A percentile compares a stretch with the other conserved stretches of the same genome.
phyloP scores from a whole-genome alignment of 805 yeast genomes.

The Ogataea corticis region DNA sequence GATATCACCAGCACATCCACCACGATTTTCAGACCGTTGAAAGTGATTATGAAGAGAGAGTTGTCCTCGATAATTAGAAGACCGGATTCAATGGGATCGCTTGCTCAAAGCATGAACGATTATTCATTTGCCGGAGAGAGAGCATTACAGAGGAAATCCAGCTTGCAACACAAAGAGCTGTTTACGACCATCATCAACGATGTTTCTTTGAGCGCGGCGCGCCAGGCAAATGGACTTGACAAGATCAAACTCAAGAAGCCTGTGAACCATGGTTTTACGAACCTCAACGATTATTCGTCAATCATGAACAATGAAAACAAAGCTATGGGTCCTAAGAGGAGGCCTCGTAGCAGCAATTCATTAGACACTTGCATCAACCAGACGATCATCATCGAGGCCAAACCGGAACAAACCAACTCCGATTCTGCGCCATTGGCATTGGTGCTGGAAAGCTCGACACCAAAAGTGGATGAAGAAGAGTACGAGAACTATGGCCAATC shows the following conservation, averaged over 20 bases:
- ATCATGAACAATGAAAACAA: constrained; percentile 20
- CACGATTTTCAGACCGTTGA: constrained; percentile 15
- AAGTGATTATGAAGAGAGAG: constrained; percentile 12
- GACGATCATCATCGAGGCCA: constrained; percentile 21
- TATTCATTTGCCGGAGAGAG: neutral
- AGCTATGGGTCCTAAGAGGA: constrained; percentile 7
- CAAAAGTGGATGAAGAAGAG: constrained; percentile 1
- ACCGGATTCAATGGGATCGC: constrained; percentile 6
- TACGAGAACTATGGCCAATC: constrained; percentile 9
- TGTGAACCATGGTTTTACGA: constrained; percentile 21
- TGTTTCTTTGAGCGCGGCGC: constrained; percentile 40
- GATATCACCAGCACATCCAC: constrained; percentile 17
- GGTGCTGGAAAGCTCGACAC: constrained; percentile 18
- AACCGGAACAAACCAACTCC: constrained; percentile 12
- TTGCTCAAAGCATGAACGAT: constrained; percentile 2
- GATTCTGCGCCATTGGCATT: constrained; percentile 18
- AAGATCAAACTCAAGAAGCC: constrained; percentile 8
- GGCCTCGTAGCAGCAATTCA: constrained; percentile 9
- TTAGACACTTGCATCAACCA: constrained; percentile 17
- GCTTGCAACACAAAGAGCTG: constrained; percentile 11
- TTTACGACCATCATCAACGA: constrained; percentile 38
- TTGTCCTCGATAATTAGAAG: constrained; percentile 7
- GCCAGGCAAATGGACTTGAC: constrained; percentile 35
- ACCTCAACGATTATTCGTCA: constrained; percentile 17
- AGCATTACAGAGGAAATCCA: neutral